Base-by-base conservation (phyloP, 345 rosid genomes). In the Brassica nigra region DNA sequence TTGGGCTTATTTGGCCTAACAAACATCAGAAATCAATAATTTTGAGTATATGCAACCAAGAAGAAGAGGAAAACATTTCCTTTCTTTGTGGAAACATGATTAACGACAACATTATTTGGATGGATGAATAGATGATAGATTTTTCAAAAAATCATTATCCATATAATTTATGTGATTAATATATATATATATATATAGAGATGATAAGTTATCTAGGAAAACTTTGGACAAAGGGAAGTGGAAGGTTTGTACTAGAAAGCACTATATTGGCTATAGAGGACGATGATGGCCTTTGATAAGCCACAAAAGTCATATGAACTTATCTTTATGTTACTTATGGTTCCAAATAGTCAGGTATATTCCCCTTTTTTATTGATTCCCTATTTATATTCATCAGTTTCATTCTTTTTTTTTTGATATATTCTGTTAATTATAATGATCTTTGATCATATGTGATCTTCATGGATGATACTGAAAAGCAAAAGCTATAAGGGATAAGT, bases 301-400 rank as follows among this genome's bases (percentile, higher is more conserved):
- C 77, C 77, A 76, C 74, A 81, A 76, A 81, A 81, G 81, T 76
- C 81, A 27, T 81, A 76, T 66, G 74, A 71, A 76, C 77, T 76
- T 70, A 76, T 81, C 84, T 76, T 72, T 81, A 66, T 76, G 80
- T 81, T 77, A 76, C 72, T 81, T 71, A 71, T 81, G 77, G 74
- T 76, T 81, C 81, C 80, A 81, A 57, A 66, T 76, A 76, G 80
- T 75, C 68, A 54, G 62, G 42, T 75, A 52, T 80, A 75, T 75
- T 75, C 76, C 49, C 23, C 33, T 15, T 5, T 69, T 39, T 55
- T 55, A 2, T 36, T 55, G 65, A 77, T 66, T 66, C 74, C 10
- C 12, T 71, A 72, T 73, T 59, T 68, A 67, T 34, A 33, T 71
- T 73, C 59, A 47, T 33, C 29, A 59, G 4, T 67, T 79, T 33